Percentiles rank a stretch among this genome's conserved stretches.
phyloP scores from a whole-genome alignment of 768 basidiomycete species.

The Rossbeevera mucosa region DNA sequence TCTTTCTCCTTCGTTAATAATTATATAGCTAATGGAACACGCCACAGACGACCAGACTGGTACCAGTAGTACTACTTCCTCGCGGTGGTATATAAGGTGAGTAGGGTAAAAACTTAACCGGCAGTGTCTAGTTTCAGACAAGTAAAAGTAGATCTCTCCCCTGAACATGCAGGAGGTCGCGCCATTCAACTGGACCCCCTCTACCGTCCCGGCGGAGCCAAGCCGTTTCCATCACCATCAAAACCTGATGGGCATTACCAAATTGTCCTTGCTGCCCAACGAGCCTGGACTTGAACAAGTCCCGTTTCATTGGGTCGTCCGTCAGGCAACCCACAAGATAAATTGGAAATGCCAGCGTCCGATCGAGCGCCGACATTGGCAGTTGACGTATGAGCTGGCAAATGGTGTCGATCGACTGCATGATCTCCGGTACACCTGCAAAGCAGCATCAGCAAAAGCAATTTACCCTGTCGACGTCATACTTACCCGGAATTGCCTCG shows the following conservation, averaged over 20 bases:
- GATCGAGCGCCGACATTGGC: conserved; percentile 57
- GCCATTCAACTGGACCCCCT: conserved; percentile 53
- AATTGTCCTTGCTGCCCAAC: conserved; percentile 51
- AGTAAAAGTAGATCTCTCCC: conserved; percentile 28
- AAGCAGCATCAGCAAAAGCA: conserved; percentile 4
- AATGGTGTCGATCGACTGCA: conserved; percentile 49
- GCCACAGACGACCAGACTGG: conserved; percentile 10
- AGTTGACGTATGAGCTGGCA: conserved; percentile 51
- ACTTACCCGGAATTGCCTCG: conserved; percentile 63
- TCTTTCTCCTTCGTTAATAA: conserved; percentile 1
- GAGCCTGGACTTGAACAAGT: conserved; percentile 55
- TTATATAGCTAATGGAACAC: conserved; percentile 8
- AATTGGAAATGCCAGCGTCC: conserved; percentile 66
- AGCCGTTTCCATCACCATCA: conserved; percentile 60
- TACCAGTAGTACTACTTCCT: conserved; percentile 11
- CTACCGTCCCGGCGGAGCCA: conserved; percentile 64
- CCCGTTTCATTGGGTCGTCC: conserved; percentile 54
- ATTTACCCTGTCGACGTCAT: conserved; percentile 4
- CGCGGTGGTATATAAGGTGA: conserved; percentile 13
- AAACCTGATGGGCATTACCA: conserved; percentile 55
- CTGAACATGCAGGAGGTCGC: conserved; percentile 42
- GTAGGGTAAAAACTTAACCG: conserved; percentile 12
- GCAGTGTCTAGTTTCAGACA: conserved; percentile 20
- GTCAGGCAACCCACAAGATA: conserved; percentile 72
- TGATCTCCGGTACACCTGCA: conserved; percentile 70